phyloP scores from a whole-genome alignment of 2,329 filamentous ascomycete genomes.

The Juglanconis oblonga region DNA sequence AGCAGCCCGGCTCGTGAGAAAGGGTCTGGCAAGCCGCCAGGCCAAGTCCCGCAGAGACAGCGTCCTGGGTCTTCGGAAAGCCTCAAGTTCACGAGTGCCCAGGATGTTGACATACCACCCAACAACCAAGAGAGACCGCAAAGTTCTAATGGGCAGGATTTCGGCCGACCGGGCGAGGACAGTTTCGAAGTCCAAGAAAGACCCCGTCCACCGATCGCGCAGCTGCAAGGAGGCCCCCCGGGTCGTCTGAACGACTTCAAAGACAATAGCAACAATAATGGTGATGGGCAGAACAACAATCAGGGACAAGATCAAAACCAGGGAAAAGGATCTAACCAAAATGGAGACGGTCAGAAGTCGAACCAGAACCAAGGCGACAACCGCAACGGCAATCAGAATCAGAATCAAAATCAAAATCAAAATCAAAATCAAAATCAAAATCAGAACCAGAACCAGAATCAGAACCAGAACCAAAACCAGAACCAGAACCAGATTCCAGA shows the following conservation, averaged over 20 bases:
- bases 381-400: neutral
- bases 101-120: neutral
- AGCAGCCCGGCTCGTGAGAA: no score
- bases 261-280: neutral
- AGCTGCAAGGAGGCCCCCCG: neutral
- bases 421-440: neutral
- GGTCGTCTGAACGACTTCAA: neutral
- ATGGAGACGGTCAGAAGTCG: neutral
- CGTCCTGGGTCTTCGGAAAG: neutral
- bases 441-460: neutral
- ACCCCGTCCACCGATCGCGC: neutral
- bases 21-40: no score
- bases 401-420: neutral
- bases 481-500: neutral
- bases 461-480: slow-evolving; percentile 1
- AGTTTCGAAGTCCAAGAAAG: neutral
- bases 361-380: neutral
- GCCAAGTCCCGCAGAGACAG: neutral
- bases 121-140: neutral
- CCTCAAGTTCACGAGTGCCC: neutral
- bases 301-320: neutral
- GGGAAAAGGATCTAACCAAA: neutral
- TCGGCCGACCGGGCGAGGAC: neutral
- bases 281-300: neutral
- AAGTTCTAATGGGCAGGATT: neutral